Conservation (phyloP, 805 yeast genomes). For the Phaffomyces opuntiae region DNA sequence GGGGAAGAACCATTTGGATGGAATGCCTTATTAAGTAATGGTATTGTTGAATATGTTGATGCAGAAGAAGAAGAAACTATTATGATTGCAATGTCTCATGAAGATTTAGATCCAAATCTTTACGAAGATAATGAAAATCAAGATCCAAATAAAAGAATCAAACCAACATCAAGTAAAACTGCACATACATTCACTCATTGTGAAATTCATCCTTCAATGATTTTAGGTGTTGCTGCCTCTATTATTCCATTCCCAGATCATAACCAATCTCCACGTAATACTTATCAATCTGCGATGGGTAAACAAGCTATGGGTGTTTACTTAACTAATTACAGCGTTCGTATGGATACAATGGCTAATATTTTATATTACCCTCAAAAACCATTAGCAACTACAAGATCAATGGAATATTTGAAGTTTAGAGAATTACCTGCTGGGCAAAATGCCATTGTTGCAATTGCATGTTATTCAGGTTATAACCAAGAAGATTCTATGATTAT, state of each 20-base stretch:
- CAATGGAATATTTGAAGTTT: conserved; percentile 96
- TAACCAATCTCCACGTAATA: conserved; percentile 98
- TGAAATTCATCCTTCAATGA: conserved; percentile 98
- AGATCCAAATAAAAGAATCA: conserved; percentile 72
- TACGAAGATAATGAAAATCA: conserved; percentile 33
- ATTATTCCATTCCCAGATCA: conserved; percentile 99
- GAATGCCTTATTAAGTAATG: conserved; percentile 75
- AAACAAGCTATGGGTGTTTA: conserved; percentile 99
- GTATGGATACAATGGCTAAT: conserved; percentile 99
- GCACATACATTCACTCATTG: conserved; percentile 92
- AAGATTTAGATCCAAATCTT: conserved; percentile 71
- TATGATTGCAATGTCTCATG: conserved; percentile 98
- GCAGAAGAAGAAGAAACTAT: conserved; percentile 99
- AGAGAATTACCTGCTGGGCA: conserved; percentile 99
- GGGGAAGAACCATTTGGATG: conserved; percentile 50
- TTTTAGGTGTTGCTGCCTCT: conserved; percentile 96
- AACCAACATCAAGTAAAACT: conserved; percentile 52
- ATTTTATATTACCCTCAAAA: conserved; percentile 96
- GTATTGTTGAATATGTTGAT: conserved; percentile 93
- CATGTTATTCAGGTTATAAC: conserved; percentile 97
- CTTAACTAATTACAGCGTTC: conserved; percentile 87
- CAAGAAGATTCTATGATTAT: conserved; percentile 99
- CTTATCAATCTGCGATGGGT: conserved; percentile 99
- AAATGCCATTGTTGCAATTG: conserved; percentile 96
- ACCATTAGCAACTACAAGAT: conserved; percentile 94